Base-by-base conservation (phyloP, 2,329 filamentous ascomycete genomes). In the Diaporthe sp. region DNA sequence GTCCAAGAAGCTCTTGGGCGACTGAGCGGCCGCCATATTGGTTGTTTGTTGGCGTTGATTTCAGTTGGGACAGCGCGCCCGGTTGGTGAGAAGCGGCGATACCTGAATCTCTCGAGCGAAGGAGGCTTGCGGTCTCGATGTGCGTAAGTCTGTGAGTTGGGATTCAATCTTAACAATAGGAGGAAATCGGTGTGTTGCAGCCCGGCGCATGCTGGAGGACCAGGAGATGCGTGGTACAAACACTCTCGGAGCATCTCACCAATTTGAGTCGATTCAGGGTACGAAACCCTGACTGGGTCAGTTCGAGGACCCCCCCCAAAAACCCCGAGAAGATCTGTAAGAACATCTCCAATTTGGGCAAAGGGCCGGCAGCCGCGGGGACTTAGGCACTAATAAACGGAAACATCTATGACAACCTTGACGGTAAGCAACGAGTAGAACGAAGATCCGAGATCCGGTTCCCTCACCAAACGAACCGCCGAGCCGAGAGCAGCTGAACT, bases 1-100 rank as follows among this genome's bases (percentile, higher is more conserved):
- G n/a, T 77, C 73, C 22, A 77, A 42, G 58, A 71, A 73, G 57
- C 49, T 55, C 49, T 75, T 77, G 3, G n/a, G 46, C 9, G 37
- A 22, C 25, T 67, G 46, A 5, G 46, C 17, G n/a, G 62, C 34
- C 12, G 71, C 39, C 76, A 77, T 75, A 3, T 49, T 67, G 49
- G 51, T 15, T n/a, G n/a, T 7, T 55, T n/a, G 34, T 67, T n/a
- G 62, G 12, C 17, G 7, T 22, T 8, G n/a, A 28, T 42, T 28
- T 39, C 34, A 42, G 6, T 28, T 10, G 8, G 8, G 49, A 55
- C 22, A 28, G 46, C n/a, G n/a, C 42, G 44, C 22, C 57, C 28
- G 3, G 39, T 34, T 67, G 12, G 34, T 10, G 49, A 55, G 15
- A 25, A 42, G 22, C 25, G 13, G 31, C n/a, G 28, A 51, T 22